phyloP scores from a whole-genome alignment of 2,329 filamentous ascomycete genomes.

The Scedosporium minutisporum region DNA sequence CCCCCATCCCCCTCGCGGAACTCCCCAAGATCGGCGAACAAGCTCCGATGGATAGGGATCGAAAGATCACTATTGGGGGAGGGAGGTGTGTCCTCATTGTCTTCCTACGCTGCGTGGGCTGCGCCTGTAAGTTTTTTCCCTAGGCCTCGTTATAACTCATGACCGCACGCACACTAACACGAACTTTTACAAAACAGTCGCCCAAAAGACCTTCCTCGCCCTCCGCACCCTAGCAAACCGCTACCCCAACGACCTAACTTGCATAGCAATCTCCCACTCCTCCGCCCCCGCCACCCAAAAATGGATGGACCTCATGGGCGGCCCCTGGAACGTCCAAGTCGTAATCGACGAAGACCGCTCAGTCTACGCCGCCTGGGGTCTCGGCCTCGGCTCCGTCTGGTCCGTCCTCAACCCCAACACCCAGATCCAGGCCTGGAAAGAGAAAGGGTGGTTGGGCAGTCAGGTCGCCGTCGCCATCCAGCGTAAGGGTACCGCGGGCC shows the following conservation, averaged over 20 bases:
- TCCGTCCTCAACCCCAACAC: conserved; percentile 44
- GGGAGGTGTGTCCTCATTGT: conserved; percentile 37
- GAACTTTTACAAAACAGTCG: conserved; percentile 27
- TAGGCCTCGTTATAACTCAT: neutral
- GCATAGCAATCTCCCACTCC: conserved; percentile 51
- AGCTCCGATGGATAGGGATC: conserved; percentile 36
- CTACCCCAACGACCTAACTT: conserved; percentile 37
- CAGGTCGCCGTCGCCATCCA: conserved; percentile 38
- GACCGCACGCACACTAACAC: neutral
- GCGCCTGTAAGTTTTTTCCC: conserved; percentile 35
- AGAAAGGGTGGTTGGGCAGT: conserved; percentile 44
- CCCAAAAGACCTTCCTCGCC: conserved; percentile 46
- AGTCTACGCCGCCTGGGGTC: conserved; percentile 50
- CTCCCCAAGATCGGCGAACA: conserved; percentile 38
- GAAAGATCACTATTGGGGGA: conserved; percentile 31
- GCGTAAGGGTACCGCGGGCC: conserved; percentile 20
- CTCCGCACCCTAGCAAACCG: conserved; percentile 45
- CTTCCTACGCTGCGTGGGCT: conserved; percentile 45
- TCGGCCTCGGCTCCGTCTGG: conserved; percentile 41
- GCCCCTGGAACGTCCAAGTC: conserved; percentile 45
- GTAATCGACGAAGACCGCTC: conserved; percentile 46
- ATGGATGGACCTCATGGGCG: conserved; percentile 49
- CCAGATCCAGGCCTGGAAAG: conserved; percentile 41
- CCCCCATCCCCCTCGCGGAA: conserved; percentile 34
- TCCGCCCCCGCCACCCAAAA: conserved; percentile 44